These are phyloP conservation scores for Raffaelea ambrosiae DNA, from an alignment of 2,329 filamentous ascomycete genomes.

Conservation along the genomic window DNA sequence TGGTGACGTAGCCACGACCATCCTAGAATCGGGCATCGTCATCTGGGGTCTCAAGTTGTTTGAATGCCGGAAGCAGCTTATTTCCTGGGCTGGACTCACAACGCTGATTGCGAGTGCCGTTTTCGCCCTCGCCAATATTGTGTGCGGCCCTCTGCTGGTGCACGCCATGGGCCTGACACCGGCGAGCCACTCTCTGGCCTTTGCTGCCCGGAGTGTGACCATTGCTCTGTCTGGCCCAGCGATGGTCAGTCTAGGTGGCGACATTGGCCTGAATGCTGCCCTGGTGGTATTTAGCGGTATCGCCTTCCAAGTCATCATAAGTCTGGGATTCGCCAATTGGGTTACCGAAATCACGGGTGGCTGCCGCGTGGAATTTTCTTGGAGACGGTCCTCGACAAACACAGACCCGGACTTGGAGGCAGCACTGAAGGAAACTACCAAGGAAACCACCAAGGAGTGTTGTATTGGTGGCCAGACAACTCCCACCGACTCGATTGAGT, in stretches of 20 bases:
- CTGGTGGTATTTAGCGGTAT: constrained; percentile 45
- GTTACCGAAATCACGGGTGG: too few species aligned
- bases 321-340: constrained; percentile 17
- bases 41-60: constrained; percentile 46
- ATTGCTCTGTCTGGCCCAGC: constrained; percentile 41
- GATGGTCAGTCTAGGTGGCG: constrained; percentile 34
- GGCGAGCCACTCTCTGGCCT: constrained; percentile 29
- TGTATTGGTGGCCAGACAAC: too few species aligned
- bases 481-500: too few species aligned
- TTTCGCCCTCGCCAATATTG: constrained; percentile 32
- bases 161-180: constrained; percentile 25
- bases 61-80: constrained; percentile 37
- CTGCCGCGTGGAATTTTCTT: too few species aligned
- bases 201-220: constrained; percentile 41
- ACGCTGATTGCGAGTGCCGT: constrained; percentile 26
- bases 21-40: constrained; percentile 43
- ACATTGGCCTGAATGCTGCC: constrained; percentile 37
- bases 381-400: too few species aligned
- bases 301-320: constrained; percentile 24
- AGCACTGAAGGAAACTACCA: too few species aligned
- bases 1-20: constrained; percentile 37
- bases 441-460: too few species aligned
- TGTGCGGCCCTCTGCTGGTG: constrained; percentile 29
- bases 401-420: too few species aligned
- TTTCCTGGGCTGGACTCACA: constrained; percentile 32